Evolutionary conservation across 306 rosid genomes (phyloP).

Genomic region (Ormosia semicastrata): DNA sequence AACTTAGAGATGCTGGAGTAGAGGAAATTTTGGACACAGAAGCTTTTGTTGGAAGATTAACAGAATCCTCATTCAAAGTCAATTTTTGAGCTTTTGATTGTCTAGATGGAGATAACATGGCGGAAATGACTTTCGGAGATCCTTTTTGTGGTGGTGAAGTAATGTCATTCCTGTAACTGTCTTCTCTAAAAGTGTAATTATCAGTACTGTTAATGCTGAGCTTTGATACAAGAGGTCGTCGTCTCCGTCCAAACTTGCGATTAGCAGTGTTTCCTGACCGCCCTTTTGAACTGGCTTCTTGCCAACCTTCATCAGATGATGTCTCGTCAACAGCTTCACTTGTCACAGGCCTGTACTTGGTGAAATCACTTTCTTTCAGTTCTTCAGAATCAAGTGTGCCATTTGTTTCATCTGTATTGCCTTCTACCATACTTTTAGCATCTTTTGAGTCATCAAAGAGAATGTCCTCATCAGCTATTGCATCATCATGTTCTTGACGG

Average conservation of each 20-base stretch:
- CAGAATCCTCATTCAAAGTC: constrained; percentile 40
- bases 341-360: constrained; percentile 26
- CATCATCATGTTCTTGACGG: constrained; percentile 41
- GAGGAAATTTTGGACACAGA: constrained; percentile 45
- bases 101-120: constrained; percentile 37
- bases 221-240: constrained; percentile 55
- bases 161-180: constrained; percentile 44
- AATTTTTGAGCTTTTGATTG: constrained; percentile 46
- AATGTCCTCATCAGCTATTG: constrained; percentile 34
- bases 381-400: constrained; percentile 38
- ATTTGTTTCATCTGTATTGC: constrained; percentile 31
- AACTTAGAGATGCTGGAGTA: constrained; percentile 45
- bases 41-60: constrained; percentile 41
- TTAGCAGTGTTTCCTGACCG: constrained; percentile 54
- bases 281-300: constrained; percentile 88
- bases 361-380: constrained; percentile 40
- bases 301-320: constrained; percentile 89
- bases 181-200: constrained; percentile 46
- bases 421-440: constrained; percentile 21
- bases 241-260: constrained; percentile 56
- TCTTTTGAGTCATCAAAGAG: constrained; percentile 41
- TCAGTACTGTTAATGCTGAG: constrained; percentile 46
- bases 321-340: constrained; percentile 55
- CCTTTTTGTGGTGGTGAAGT: constrained; percentile 42
- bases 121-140: constrained; percentile 38